Evolutionary conservation across 345 rosid species (phyloP), one percentile per base, ranked within the genome.

Genomic region (Limnanthes douglasii): DNA sequence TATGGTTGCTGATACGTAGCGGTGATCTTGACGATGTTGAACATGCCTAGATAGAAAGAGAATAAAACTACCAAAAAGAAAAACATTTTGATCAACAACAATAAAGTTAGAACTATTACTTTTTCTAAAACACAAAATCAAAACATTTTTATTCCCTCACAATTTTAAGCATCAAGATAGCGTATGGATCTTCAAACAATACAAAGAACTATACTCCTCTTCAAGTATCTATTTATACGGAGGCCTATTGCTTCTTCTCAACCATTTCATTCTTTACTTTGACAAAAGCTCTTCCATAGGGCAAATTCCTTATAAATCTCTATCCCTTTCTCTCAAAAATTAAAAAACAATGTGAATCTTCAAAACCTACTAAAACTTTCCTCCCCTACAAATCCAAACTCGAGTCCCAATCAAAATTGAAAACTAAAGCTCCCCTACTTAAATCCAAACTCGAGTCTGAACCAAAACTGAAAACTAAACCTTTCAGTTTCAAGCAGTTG

Each of bases 181-280:
- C 84, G 70, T 31, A 39, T 73, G 66, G 94, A 81, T 37, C 28
- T 81, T 6, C 69, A 68, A 31, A 64, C 69, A 3, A 61, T 81
- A 35, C 64, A 67, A 19, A 52, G 73, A 75, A 21, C 54, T 15
- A 3, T 76, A 73, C 41, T 48, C 67, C 18, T 52, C 74, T 19
- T 54, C 55, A 22, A 28, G 47, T 16, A 54, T 65, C 34, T 6
- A 29, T 3, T 70, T 76, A 51, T 68, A 69, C 52, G 65, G 80
- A 25, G 93, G 76, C 46, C 53, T 81, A 4, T 56, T 68, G 32
- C 84, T 76, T 54, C 75, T 81, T 52, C 59, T 76, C 61, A 63
- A 61, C 48, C 76, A 81, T 45, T 69, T 64, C 34, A 35, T 73
- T 24, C 54, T 62, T 47, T 73, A 65, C 58, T 81, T 70, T 41